These are phyloP conservation scores for Trichoderma endophyticum DNA, from an alignment of 2,329 filamentous ascomycete genomes.

Conservation along the genomic window DNA sequence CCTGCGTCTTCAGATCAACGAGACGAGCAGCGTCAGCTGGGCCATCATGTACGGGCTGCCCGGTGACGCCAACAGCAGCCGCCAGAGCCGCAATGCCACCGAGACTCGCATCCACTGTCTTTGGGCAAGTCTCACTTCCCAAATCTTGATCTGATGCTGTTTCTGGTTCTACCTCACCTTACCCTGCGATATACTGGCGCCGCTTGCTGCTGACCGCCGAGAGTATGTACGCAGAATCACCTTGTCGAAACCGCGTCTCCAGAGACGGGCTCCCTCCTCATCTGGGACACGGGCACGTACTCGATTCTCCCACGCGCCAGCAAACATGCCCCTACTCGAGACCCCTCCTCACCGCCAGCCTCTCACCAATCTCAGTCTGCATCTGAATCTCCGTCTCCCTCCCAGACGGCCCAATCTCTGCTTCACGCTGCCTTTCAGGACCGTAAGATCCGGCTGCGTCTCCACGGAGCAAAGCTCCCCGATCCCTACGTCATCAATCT, in stretches of 20 bases:
- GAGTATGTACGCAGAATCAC: slow-evolving; percentile 47
- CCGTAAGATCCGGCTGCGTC: slow-evolving; percentile 54
- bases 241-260: slow-evolving; percentile 56
- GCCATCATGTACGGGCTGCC: slow-evolving; percentile 62
- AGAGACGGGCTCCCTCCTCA: slow-evolving; percentile 55
- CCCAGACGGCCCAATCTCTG: slow-evolving; percentile 42
- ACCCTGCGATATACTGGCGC: background rate
- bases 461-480: slow-evolving; percentile 54
- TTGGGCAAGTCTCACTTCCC: slow-evolving; percentile 43
- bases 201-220: background rate
- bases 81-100: slow-evolving; percentile 57
- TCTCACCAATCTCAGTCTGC: slow-evolving; percentile 22
- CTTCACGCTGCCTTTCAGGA: slow-evolving; percentile 50
- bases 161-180: background rate
- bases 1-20: slow-evolving; percentile 66
- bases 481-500: slow-evolving; percentile 52
- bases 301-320: slow-evolving; percentile 45
- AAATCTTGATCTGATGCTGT: background rate
- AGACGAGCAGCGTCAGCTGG: slow-evolving; percentile 62
- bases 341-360: slow-evolving; percentile 32
- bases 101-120: slow-evolving; percentile 61
- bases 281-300: slow-evolving; percentile 63
- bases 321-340: slow-evolving; percentile 31
- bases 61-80: slow-evolving; percentile 53
- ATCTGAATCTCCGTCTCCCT: slow-evolving; percentile 21